phyloP scores from a whole-genome alignment of 1,284 basidiomycete genomes.

The Papiliotrema fonsecae region DNA sequence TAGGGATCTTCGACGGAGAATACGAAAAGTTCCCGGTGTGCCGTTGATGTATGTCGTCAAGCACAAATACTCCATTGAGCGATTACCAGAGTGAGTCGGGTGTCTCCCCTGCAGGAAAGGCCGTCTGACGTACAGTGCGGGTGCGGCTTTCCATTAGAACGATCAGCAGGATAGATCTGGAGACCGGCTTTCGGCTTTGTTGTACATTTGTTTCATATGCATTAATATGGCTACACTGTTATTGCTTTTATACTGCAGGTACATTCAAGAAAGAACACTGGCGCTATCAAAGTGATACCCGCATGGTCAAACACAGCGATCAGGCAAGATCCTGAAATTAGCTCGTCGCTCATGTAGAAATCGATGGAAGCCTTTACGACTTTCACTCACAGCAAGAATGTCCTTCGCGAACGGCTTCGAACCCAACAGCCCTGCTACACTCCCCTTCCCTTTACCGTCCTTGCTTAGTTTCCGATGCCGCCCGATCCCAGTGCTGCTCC shows the following conservation, averaged over 20 bases:
- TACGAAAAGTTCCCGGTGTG: slow-evolving; percentile 89
- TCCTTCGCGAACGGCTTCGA: slow-evolving; percentile 24
- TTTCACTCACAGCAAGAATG: slow-evolving; percentile 17
- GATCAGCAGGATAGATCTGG: too few species aligned
- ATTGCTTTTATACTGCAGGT: neutral
- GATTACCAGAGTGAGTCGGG: slow-evolving; percentile 67
- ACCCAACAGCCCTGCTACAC: slow-evolving; percentile 9
- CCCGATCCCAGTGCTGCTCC: neutral
- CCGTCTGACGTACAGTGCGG: slow-evolving; percentile 9
- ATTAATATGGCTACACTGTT: slow-evolving; percentile 14
- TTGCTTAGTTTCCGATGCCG: neutral
- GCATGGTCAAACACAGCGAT: too few species aligned
- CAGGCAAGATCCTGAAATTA: slow-evolving; percentile 1
- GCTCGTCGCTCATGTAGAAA: neutral
- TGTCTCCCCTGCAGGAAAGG: neutral
- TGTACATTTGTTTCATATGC: neutral
- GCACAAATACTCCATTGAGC: slow-evolving; percentile 84
- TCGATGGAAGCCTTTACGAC: neutral
- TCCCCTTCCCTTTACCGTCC: slow-evolving; percentile 3
- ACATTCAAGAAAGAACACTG: neutral
- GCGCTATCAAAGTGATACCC: too few species aligned
- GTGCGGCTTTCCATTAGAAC: slow-evolving; percentile 14
- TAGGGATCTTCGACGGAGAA: slow-evolving; percentile 82
- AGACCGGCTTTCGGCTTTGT: neutral
- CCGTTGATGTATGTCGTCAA: slow-evolving; percentile 94